phyloP scores from a whole-genome alignment of 2,329 filamentous ascomycete species.

The Neonectria faginata region DNA sequence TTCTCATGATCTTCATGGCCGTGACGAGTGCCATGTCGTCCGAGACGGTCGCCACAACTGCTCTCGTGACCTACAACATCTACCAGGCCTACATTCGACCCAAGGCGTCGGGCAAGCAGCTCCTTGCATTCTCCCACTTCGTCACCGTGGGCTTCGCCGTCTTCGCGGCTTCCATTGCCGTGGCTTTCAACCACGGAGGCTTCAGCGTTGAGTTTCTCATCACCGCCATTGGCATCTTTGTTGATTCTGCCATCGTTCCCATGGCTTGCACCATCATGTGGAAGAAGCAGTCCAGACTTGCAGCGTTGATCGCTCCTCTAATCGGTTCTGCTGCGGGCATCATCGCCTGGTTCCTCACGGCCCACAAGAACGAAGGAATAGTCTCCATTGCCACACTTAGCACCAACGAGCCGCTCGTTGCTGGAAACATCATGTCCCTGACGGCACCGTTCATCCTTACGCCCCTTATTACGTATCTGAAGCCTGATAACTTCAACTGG shows the following conservation, averaged over 20 bases:
- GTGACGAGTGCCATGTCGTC: constrained; percentile 26
- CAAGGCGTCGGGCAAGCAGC: constrained; percentile 14
- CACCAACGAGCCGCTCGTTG: constrained; percentile 21
- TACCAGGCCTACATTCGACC: constrained; percentile 22
- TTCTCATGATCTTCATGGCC: constrained; percentile 85
- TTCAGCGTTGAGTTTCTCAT: constrained; percentile 87
- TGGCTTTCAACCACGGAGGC: constrained; percentile 75
- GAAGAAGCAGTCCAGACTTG: constrained; percentile 77
- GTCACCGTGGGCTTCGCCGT: constrained; percentile 85
- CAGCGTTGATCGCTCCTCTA: constrained; percentile 73
- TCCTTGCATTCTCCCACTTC: constrained; percentile 71
- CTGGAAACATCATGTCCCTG: constrained; percentile 26
- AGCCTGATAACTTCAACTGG: constrained; percentile 24
- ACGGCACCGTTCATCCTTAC: constrained; percentile 19
- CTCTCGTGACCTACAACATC: constrained; percentile 23
- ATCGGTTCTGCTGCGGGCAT: constrained; percentile 73
- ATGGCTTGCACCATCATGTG: constrained; percentile 82
- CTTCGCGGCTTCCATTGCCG: constrained; percentile 79
- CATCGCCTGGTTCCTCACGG: constrained; percentile 79
- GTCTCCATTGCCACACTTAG: constrained; percentile 19
- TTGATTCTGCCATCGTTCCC: constrained; percentile 82
- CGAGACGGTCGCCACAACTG: constrained; percentile 20
- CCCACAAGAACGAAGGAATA: constrained; percentile 44
- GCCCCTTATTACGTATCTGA: constrained; percentile 15
- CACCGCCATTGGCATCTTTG: constrained; percentile 79